Base-by-base conservation (phyloP, 2,329 filamentous ascomycete species). In the Fonsecaea erecta region DNA sequence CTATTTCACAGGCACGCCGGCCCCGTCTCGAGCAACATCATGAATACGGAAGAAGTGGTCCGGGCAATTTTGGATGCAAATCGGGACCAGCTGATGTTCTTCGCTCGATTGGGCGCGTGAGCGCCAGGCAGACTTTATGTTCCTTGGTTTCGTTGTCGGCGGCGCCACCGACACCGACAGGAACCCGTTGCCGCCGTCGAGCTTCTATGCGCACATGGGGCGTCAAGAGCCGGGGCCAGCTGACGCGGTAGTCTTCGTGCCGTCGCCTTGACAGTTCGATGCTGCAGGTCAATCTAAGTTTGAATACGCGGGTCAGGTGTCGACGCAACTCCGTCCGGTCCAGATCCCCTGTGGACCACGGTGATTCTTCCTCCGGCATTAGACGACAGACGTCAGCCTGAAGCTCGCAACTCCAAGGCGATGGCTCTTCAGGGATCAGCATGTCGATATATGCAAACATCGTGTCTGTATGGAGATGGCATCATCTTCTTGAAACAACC, bases 51-150 rank as follows among this genome's bases (percentile, higher is more conserved):
- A 79, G 95, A 99, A 80, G 96, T 99, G 56, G 92, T 97, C 68
- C 96, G 95, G 76, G 95, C 95, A 26, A 99, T 99, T 71, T 87
- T 99, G 35, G 95, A 99, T 76, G 94, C 95, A 62, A 99, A 99
- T 76, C 93, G 95, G 71, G 99, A 99, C 81, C 91, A 93, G 8
- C 90, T 99, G 70, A 99, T 99, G 95, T 84, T 99, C n/a, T 86
- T 98, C 34, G 95, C 30, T 12, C 14, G 9, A 55, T 9, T 1
- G 26, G 16, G 14, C 32, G 32, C 32, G 7, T 55, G n/a, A 55
- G 24, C 21, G 32, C 32, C 4, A 55, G n/a, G 30, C 28, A 12
- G 2, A 55, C 53, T 5, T 2, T 8, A 24, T 12, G 53, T 14
- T 32, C 14, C n/a, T 34, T 24, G 52, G 18, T 2, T 11, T 34